Conservation (phyloP, 257 asterid species). For the Sherardia arvensis region DNA sequence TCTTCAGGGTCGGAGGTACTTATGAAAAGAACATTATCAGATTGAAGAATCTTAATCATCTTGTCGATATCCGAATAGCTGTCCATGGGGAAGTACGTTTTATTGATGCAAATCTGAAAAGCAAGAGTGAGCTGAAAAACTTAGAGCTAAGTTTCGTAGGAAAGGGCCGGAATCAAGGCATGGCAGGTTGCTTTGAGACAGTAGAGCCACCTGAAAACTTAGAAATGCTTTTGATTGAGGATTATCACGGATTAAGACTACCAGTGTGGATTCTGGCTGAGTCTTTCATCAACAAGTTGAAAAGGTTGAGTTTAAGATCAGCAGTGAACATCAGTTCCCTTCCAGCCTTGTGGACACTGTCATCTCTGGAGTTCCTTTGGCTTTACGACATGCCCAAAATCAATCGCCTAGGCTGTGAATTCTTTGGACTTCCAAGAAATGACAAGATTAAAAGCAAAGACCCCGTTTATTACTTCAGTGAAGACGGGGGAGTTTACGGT, state of each 20-base stretch:
- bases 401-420: no score
- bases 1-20: no score
- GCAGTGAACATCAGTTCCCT: not conserved
- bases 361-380: no score
- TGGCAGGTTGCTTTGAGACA: not conserved
- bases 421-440: no score
- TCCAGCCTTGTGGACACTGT: not conserved
- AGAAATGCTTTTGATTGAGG: not conserved
- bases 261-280: constrained; percentile 1
- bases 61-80: not conserved
- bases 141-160: not conserved
- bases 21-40: not conserved
- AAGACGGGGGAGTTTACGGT: no score
- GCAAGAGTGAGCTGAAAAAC: not conserved
- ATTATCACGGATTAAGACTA: not conserved
- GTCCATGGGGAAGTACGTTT: no score
- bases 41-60: not conserved
- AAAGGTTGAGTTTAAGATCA: not conserved
- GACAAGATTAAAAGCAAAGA: no score
- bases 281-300: no score
- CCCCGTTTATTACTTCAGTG: no score
- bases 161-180: not conserved
- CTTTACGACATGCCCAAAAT: no score
- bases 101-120: not conserved
- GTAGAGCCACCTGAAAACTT: not conserved